Conservation (phyloP, 345 rosid genomes). For the Eucalyptus regnans region DNA sequence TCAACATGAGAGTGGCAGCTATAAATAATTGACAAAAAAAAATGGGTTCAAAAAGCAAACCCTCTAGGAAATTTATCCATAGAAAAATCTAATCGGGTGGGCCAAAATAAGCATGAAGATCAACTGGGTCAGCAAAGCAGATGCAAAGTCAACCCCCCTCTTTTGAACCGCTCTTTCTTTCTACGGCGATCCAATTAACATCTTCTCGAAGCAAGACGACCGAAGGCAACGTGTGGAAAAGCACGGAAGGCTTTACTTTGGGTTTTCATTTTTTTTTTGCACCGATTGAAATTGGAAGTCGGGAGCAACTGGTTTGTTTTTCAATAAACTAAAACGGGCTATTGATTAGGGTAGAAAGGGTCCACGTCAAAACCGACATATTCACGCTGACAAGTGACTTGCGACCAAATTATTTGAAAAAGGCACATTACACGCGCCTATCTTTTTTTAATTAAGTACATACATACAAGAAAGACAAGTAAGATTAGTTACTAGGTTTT, state of each 20-base stretch:
- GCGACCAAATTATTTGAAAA: neutral
- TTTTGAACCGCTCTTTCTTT: neutral
- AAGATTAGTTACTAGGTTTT: neutral
- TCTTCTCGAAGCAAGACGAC: neutral
- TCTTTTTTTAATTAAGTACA: neutral
- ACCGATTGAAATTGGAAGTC: neutral
- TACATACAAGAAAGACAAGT: neutral
- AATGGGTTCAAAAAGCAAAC: neutral
- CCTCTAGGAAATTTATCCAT: neutral
- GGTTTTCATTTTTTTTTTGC: neutral
- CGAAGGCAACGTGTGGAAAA: neutral
- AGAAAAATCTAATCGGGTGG: neutral
- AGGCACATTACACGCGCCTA: neutral
- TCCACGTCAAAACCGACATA: neutral
- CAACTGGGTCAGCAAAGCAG: neutral
- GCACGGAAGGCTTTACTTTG: neutral
- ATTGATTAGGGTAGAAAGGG: neutral
- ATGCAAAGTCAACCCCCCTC: neutral
- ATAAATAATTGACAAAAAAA: neutral
- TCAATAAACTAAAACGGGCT: neutral
- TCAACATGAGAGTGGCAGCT: neutral
- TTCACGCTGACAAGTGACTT: neutral
- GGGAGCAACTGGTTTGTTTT: neutral
- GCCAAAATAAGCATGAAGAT: neutral
- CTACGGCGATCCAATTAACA: neutral